Conservation (phyloP, 225 moss, liverwort and hornwort genomes). For the Anthoceros angustus region DNA sequence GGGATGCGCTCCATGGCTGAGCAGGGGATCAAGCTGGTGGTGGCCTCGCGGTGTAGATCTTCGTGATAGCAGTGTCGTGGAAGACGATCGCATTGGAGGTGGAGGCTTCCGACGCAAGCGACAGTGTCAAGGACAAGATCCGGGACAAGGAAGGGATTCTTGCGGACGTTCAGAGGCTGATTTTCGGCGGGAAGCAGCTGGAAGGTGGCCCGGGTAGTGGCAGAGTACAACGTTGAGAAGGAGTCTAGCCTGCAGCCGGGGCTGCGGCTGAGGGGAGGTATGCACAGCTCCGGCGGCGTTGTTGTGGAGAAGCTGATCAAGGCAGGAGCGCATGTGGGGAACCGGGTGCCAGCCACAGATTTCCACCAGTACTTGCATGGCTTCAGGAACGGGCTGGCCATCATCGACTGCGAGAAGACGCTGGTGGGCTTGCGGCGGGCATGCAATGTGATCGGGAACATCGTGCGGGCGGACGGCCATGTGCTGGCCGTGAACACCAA, state of each 20-base stretch:
- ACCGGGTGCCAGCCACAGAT: background rate
- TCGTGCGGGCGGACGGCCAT: background rate
- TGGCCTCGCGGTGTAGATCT: background rate
- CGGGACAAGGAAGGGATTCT: background rate
- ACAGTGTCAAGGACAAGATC: background rate
- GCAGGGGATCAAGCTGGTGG: too few relatives aligned
- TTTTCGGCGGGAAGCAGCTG: background rate
- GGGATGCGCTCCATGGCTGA: too few relatives aligned
- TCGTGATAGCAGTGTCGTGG: background rate
- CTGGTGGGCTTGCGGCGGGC: background rate
- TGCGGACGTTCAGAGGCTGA: background rate
- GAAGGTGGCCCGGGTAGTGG: background rate
- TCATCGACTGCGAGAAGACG: background rate
- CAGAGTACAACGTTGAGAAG: background rate
- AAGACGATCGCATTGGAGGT: background rate
- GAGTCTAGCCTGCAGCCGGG: background rate
- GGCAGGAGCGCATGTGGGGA: background rate
- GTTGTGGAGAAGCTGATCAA: background rate
- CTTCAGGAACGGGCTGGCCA: background rate
- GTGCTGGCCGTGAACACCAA: constrained; percentile 1
- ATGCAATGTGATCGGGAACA: background rate
- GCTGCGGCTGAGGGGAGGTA: background rate
- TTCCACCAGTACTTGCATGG: background rate
- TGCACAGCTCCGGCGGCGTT: background rate
- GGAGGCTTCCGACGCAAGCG: background rate